Evolutionary conservation across 441 rosid species (phyloP), one percentile per base, ranked within the genome.

Genomic region (Arabidopsis hybrid): DNA sequence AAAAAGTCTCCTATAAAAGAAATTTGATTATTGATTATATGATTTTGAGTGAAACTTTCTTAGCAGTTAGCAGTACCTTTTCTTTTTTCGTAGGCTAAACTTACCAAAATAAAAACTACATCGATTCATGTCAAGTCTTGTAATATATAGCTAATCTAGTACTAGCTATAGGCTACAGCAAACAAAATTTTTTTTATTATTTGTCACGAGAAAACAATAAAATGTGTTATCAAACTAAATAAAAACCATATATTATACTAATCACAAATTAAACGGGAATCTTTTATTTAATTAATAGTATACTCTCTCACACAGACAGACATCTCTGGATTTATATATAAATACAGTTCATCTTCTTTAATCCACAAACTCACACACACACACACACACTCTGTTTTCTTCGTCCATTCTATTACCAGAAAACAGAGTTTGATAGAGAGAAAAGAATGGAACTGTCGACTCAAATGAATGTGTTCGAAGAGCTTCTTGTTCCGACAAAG

Each of bases 401-500:
- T 69, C 61, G 40, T 14, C 8, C 11, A 11, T 62, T 56, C n/a
- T 55, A 45, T 39, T n/a, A 62, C 4, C 10, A 42, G 14, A 29
- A 61, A 21, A 13, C 38, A 42, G 36, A 13, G 38, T 42, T 61
- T n/a, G 8, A 43, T 7, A 39, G 32, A 26, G 12, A 7, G 17
- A 9, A 14, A 5, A 59, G 26, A 9, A 78, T 78, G 81, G 81
- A 78, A 67, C 60, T 78, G 9, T 65, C 77, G 38, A 71, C 31
- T 39, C 81, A 78, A n/a, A 78, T 61, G 70, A 78, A 72, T 67
- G 74, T 68, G 65, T 78, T 31, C 6, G 81, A 72, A 72, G 81
- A 78, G 66, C 74, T 72, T 78, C 74, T 72, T 61, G 79, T 78
- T 82, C 87, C 88, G 76, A 83, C 87, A 75, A 87, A 84, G 71